Evolutionary conservation across 306 rosid genomes (phyloP), one percentile per base, ranked within the genome.

Genomic region (Phaseolus lunatus): DNA sequence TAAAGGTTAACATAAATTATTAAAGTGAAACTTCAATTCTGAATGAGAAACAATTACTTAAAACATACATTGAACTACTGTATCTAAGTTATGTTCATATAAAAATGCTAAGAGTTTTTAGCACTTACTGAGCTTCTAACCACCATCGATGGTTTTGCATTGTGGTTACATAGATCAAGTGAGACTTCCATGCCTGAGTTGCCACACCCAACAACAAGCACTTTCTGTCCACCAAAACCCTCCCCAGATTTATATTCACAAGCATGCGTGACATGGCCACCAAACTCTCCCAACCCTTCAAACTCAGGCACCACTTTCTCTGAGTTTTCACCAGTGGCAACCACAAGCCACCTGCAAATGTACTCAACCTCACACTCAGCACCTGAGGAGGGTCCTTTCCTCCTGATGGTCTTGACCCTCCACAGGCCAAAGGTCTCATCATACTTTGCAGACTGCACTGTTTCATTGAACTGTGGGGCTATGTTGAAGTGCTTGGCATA

Each of bases 131-230:
- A 90, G 87, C 90, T 86, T 71, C 98, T 83, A 39, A 90, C 96
- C n/a, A 95, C 98, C 92, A 95, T 92, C 18, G 90, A 84, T 39
- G 98, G 92, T 7, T 54, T 82, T 23, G 97, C 98, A 70, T 85
- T 72, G 78, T 95, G 84, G 69, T 86, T 92, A 75, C 90, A 92
- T 23, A 95, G 97, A 87, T 95, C 98, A 78, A 95, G 93, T 16
- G 93, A 95, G 18, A 90, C 90, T 76, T 95, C 98, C 98, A 95
- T 95, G 73, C 98, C 97, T 0, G 98, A 92, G 78, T 95, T 95
- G 26, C 98, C 98, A 73, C 98, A 92, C 0, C 98, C 98, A 50
- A 95, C 96, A 14, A 95, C 97, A 2, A 95, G 93, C 0, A 95
- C 97, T 29, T 54, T 66, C 65, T 90, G 81, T 2, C 91, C 97